These are phyloP conservation scores for Aspergillus asperescens DNA, from an alignment of 495 filamentous ascomycete species.

Conservation along the genomic window DNA sequence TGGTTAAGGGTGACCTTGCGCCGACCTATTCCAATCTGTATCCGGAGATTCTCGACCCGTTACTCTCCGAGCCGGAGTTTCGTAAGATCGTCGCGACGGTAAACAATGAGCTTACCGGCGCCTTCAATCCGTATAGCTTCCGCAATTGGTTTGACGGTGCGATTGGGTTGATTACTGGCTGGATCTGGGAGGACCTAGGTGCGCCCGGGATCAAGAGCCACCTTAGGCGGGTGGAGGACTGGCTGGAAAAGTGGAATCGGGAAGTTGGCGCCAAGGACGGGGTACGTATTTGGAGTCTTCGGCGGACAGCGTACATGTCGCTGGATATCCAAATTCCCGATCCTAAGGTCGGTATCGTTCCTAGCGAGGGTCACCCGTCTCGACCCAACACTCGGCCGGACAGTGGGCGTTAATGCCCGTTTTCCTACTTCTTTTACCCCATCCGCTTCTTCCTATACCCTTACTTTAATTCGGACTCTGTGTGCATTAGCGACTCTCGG, in stretches of 20 bases:
- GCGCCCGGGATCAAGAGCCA: conserved; percentile 64
- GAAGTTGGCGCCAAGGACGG: conserved; percentile 52
- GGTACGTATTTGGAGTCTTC: conserved; percentile 68
- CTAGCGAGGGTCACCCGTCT: conserved; percentile 35
- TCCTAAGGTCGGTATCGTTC: conserved; percentile 58
- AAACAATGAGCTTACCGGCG: conserved; percentile 63
- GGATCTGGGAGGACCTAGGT: conserved; percentile 90
- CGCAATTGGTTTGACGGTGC: conserved; percentile 72
- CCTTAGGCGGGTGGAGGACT: conserved; percentile 61
- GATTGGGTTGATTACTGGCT: conserved; percentile 75
- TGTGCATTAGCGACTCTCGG: conserved; percentile 10
- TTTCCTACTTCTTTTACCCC: conserved; percentile 6
- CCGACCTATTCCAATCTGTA: conserved; percentile 92
- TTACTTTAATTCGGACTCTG: background rate
- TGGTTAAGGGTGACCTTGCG: conserved; percentile 82
- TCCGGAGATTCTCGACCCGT: conserved; percentile 87
- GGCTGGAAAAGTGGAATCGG: conserved; percentile 76
- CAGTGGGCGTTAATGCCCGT: conserved; percentile 23
- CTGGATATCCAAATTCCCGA: conserved; percentile 83
- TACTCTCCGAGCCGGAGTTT: conserved; percentile 75
- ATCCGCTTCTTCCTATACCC: conserved; percentile 13
- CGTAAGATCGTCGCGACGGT: conserved; percentile 70
- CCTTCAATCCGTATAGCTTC: conserved; percentile 66
- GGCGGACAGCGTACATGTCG: conserved; percentile 83
- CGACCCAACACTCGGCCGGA: conserved; percentile 37